Evolutionary conservation across 2,329 filamentous ascomycete genomes (phyloP).

Genomic region (Sporothrix curviconia): DNA sequence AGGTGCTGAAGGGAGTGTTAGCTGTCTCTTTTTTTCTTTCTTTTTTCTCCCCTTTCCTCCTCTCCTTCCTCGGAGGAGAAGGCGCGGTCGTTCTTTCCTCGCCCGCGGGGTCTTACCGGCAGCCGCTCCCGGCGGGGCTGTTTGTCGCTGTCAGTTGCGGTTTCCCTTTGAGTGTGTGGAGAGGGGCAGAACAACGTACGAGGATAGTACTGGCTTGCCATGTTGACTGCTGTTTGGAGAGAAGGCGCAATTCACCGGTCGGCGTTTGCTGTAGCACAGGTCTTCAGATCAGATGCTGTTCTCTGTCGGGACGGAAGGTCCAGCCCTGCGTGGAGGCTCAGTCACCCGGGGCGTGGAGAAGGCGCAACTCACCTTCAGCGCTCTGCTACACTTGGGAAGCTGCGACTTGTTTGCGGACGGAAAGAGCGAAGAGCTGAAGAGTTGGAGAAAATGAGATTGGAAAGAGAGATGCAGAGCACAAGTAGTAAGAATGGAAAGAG

Average conservation of each 20-base stretch:
- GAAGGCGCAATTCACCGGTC: background rate
- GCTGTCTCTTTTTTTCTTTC: background rate
- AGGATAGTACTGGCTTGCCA: slow-evolving; percentile 24
- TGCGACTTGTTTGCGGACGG: background rate
- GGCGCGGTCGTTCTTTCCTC: background rate
- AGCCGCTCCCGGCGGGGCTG: slow-evolving; percentile 22
- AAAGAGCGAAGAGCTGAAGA: background rate
- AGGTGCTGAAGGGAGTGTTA: slow-evolving; percentile 11
- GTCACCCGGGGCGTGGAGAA: background rate
- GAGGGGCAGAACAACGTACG: slow-evolving; percentile 17
- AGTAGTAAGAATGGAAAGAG: background rate
- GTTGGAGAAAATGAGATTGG: background rate
- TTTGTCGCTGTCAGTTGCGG: slow-evolving; percentile 8
- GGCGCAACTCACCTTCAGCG: background rate
- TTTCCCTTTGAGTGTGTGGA: background rate
- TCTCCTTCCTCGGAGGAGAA: too few relatives aligned
- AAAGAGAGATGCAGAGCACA: background rate
- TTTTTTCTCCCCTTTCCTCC: background rate
- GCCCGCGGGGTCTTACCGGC: background rate
- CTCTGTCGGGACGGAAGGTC: background rate
- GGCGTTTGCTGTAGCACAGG: background rate
- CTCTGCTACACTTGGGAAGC: background rate
- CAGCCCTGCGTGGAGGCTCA: background rate
- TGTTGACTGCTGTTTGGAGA: background rate
- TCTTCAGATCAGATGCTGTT: background rate